Percentiles rank a stretch among this genome's conserved stretches.
phyloP scores from a whole-genome alignment of 805 yeast species.

The Saccharomycopsis fibuligera region DNA sequence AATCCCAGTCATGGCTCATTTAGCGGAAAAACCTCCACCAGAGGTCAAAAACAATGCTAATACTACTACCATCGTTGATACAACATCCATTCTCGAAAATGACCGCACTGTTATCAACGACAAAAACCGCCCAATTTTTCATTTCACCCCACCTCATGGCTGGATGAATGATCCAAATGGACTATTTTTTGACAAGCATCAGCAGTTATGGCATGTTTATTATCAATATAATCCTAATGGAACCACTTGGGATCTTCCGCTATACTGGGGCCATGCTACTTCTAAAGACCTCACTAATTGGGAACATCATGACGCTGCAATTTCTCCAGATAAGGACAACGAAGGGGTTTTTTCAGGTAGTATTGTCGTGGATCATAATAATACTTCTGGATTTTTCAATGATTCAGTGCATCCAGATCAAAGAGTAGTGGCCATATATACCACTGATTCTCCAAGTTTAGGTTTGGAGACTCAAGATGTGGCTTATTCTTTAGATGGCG shows the following conservation, averaged over 20 bases:
- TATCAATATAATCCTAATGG: slow-evolving; percentile 34
- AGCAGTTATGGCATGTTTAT: slow-evolving; percentile 32
- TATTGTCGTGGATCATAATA: slow-evolving; percentile 32
- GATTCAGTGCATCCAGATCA: slow-evolving; percentile 26
- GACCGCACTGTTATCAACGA: no score
- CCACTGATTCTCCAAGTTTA: slow-evolving; percentile 27
- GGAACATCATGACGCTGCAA: slow-evolving; percentile 31
- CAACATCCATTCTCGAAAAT: no score
- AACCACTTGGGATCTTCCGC: slow-evolving; percentile 30
- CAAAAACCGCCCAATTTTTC: slow-evolving; percentile 21
- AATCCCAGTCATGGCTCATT: no score
- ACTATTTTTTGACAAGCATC: slow-evolving; percentile 29
- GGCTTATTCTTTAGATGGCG: slow-evolving; percentile 33
- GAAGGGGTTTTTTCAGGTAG: slow-evolving; percentile 34
- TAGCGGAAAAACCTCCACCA: no score
- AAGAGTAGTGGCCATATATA: slow-evolving; percentile 34
- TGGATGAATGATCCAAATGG: slow-evolving; percentile 45
- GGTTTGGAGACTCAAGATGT: slow-evolving; percentile 29
- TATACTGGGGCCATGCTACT: slow-evolving; percentile 39
- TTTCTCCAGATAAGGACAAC: slow-evolving; percentile 26
- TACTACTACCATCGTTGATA: no score
- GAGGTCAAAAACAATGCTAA: no score
- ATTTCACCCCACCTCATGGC: slow-evolving; percentile 31
- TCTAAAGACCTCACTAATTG: slow-evolving; percentile 31
- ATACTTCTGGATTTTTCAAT: slow-evolving; percentile 33